Conservation (phyloP, 2,329 filamentous ascomycete genomes). For the Diaporthe destruens region DNA sequence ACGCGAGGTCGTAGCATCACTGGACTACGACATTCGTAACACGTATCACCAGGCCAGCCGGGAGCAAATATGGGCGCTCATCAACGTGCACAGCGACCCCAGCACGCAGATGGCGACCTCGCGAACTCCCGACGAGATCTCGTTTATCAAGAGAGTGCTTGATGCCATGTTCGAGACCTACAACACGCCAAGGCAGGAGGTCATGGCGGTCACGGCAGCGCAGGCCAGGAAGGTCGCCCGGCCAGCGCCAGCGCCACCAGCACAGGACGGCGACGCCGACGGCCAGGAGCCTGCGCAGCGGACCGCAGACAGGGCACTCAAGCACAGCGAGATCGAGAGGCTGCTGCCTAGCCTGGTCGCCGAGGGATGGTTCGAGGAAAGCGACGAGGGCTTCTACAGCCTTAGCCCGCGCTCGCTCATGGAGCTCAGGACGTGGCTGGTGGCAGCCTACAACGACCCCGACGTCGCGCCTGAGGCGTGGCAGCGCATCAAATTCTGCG, state of each 20-base stretch:
- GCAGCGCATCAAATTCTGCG: constrained; percentile 86
- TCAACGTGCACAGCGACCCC: constrained; percentile 89
- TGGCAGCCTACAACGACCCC: constrained; percentile 89
- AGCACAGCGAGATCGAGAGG: constrained; percentile 81
- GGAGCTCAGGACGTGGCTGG: constrained; percentile 86
- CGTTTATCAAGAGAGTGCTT: constrained; percentile 87
- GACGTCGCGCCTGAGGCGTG: constrained; percentile 70
- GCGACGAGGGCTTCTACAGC: constrained; percentile 77
- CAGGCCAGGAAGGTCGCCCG: constrained; percentile 80
- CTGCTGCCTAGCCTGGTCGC: constrained; percentile 77
- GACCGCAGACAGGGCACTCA: constrained; percentile 69
- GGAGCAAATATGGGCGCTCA: constrained; percentile 81
- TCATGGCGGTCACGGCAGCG: constrained; percentile 84
- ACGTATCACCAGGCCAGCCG: constrained; percentile 76
- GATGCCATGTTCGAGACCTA: constrained; percentile 93
- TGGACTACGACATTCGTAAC: constrained; percentile 90
- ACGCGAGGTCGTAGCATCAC: constrained; percentile 78
- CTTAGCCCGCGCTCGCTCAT: constrained; percentile 83
- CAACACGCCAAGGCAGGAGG: constrained; percentile 84
- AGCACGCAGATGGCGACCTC: constrained; percentile 89
- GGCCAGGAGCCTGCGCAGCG: constrained; percentile 51
- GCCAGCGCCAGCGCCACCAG: constrained; percentile 56
- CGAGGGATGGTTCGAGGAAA: constrained; percentile 89
- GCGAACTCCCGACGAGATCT: constrained; percentile 84
- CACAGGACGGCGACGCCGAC: constrained; percentile 50